These are phyloP conservation scores for Forsythia viridissima DNA, from an alignment of 257 asterid species.

Conservation along the genomic window DNA sequence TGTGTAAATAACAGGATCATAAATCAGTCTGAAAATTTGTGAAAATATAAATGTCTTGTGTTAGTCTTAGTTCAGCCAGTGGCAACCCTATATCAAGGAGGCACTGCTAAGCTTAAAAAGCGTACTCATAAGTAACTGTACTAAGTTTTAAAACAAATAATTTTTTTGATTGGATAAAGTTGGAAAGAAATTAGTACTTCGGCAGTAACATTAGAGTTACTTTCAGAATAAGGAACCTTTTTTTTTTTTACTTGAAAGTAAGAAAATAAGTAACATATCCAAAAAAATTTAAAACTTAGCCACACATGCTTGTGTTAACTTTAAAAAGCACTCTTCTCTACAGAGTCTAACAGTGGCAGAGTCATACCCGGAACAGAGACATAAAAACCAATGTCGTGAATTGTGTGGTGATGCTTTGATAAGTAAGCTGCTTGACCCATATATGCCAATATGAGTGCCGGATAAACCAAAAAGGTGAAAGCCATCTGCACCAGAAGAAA, in stretches of 20 bases:
- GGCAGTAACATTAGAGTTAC: neutral
- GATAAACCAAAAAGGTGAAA: slow-evolving; percentile 92
- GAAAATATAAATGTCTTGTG: neutral
- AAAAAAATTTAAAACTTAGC: neutral
- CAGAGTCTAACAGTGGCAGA: neutral
- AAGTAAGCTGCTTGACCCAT: slow-evolving; percentile 98
- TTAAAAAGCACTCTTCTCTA: neutral
- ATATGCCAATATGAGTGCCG: slow-evolving; percentile 87
- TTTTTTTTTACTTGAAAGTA: no score
- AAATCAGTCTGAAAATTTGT: neutral
- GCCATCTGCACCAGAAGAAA: slow-evolving; percentile 69
- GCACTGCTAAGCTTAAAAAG: neutral
- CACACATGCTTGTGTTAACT: neutral
- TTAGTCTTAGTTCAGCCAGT: neutral
- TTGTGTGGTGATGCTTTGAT: slow-evolving; percentile 80
- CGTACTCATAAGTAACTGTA: neutral
- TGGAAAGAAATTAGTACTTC: neutral
- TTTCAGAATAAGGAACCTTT: neutral
- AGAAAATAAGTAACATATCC: neutral
- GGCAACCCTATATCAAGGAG: neutral
- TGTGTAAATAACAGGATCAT: neutral
- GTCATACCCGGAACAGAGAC: slow-evolving; percentile 89
- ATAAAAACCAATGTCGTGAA: slow-evolving; percentile 73
- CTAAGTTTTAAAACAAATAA: neutral
- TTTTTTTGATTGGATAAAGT: neutral